Percentiles rank a stretch among this genome's conserved stretches.
These are phyloP conservation scores for Monilinia fructigena DNA, from an alignment of 2,329 filamentous ascomycete species.

Conservation along the genomic window DNA sequence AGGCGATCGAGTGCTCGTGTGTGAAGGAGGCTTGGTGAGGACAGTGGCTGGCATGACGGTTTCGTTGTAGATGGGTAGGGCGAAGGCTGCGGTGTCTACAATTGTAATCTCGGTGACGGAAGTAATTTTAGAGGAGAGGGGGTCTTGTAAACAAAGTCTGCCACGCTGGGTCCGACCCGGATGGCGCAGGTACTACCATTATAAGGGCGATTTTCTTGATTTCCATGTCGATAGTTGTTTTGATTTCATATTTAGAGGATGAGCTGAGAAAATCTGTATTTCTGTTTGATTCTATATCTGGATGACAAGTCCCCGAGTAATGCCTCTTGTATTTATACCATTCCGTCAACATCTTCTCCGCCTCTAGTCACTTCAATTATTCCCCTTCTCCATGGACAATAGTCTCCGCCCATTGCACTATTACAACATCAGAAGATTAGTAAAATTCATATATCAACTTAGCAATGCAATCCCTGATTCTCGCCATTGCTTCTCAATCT, in stretches of 20 bases:
- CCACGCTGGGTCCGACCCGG: constrained; percentile 21
- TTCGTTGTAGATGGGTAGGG: constrained; percentile 26
- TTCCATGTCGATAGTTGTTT: too few relatives aligned
- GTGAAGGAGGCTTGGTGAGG: constrained; percentile 38
- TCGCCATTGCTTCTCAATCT: neutral
- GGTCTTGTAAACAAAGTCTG: constrained; percentile 19
- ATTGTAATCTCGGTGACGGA: constrained; percentile 39
- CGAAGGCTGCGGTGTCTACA: constrained; percentile 43
- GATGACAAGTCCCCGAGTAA: neutral
- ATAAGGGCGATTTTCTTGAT: too few relatives aligned
- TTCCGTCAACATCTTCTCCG: neutral
- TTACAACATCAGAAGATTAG: neutral
- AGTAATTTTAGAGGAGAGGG: constrained; percentile 31
- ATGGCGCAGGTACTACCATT: neutral
- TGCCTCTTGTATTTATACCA: neutral
- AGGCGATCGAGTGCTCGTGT: constrained; percentile 42
- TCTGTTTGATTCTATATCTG: neutral
- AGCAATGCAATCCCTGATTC: neutral
- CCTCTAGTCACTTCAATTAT: neutral
- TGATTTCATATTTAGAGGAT: neutral
- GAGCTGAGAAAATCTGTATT: neutral
- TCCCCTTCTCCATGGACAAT: neutral
- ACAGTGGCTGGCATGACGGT: constrained; percentile 41
- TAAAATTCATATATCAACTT: neutral
- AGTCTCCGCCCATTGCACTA: neutral